Evolutionary conservation across 2,329 filamentous ascomycete genomes (phyloP).

Genomic region (Eutypella sp.): DNA sequence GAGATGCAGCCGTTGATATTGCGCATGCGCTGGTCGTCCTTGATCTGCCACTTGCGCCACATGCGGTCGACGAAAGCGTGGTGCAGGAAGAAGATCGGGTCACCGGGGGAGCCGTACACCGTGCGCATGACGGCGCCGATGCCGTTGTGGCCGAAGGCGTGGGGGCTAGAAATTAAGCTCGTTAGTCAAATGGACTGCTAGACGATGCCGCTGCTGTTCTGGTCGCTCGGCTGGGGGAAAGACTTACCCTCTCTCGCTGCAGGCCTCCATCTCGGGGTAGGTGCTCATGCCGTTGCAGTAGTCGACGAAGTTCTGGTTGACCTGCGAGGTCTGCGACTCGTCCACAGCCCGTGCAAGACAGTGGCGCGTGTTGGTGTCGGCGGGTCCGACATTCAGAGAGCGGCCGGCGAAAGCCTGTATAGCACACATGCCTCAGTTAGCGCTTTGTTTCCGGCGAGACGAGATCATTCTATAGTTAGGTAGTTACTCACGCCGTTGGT

Average conservation of each 20-base stretch:
- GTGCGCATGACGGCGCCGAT: conserved; percentile 31
- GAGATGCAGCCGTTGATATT: conserved; percentile 26
- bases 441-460: not conserved
- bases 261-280: conserved; percentile 27
- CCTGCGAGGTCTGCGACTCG: conserved; percentile 24
- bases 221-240: not conserved
- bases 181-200: conserved; percentile 14
- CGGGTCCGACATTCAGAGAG: conserved; percentile 28
- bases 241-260: conserved; percentile 29
- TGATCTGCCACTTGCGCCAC: conserved; percentile 30
- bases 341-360: conserved; percentile 30
- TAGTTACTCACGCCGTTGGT: conserved; percentile 24
- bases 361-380: conserved; percentile 18
- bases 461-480: not conserved
- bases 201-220: no score
- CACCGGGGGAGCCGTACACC: conserved; percentile 28
- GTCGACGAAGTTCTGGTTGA: conserved; percentile 26
- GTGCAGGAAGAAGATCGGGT: conserved; percentile 32
- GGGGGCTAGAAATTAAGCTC: conserved; percentile 19
- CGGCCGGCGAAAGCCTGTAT: conserved; percentile 22
- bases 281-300: conserved; percentile 24
- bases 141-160: conserved; percentile 32
- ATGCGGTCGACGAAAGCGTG: conserved; percentile 30
- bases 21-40: conserved; percentile 19
- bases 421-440: conserved; percentile 2